Evolutionary conservation across 352 stramenopile species (phyloP), one percentile per base, ranked within the genome.

Genomic region (Hyaloperonospora brassicae): DNA sequence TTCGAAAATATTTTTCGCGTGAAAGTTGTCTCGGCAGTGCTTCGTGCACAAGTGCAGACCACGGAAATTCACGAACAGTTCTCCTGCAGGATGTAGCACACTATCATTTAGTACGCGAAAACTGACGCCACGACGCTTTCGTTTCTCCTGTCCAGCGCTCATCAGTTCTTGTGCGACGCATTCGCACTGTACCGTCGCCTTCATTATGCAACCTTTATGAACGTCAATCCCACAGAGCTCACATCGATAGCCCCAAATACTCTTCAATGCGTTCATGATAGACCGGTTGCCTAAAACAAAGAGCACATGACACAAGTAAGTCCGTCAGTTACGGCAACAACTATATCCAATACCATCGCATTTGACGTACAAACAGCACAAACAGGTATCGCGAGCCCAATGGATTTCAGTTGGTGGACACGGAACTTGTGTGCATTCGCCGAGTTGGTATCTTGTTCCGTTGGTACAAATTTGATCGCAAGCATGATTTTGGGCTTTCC

Each of bases 121-220:
- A 27, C 52, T 55, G 1, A 68, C 47, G 5, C 67, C 73, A 25
- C 58, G 40, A 25, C 61, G 63, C 36, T 71, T 53, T 52, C 47
- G 70, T 49, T 67, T 54, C 39, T 68, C 55, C 21, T 61, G 53
- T 13, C 40, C 57, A 50, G 45, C 39, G 24, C 48, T 48, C 25
- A 66, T 17, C 17, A 71, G 22, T 49, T 74, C 54, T 40, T 68
- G 58, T 0, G 52, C 47, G n/a, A 73, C 80, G 53, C 83, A 93
- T 55, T 85, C 72, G 46, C 81, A 84, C 21, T 82, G 77, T 21
- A 75, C 79, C 58, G 86, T 89, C 44, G 83, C 84, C 47, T 89
- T 90, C 80, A 94, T 92, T 57, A 94, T 90, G 47, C 84, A 94
- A 2, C 56, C 62, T 59, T 94, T 94, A 55, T 94, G 84, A 0